Evolutionary conservation across 2,329 filamentous ascomycete species (phyloP), one percentile per base, ranked within the genome.

Genomic region (Aspergillus brunneoviolaceus): DNA sequence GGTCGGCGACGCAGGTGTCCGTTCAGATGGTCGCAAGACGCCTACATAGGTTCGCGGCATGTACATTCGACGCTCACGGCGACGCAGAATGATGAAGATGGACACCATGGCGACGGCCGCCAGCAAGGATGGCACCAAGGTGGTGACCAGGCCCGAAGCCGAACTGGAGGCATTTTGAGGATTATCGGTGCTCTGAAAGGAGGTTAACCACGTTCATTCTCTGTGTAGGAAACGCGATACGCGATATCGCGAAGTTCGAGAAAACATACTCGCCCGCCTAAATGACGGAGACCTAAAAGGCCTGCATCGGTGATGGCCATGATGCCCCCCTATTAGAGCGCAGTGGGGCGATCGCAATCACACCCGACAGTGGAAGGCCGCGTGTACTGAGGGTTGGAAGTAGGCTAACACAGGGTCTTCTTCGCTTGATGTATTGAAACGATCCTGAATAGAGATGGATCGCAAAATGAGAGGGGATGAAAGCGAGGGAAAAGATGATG

Each of bases 1-100:
- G 27, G 73, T 80, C 3, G 88, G 85, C 0, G 89, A 79, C 2
- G 79, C 71, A 23, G 86, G 86, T 12, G 84, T 85, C 35, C 87
- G 85, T 62, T 87, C 80, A 68, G 76, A 71, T 42, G 81, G 74
- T 14, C 81, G 79, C 62, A 88, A 70, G 16, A 80, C 76, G 2
- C 82, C 81, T 45, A 85, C 73, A 65, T 84, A 85, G 23, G 83
- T 84, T 73, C 83, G 76, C 11, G 83, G 83, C 59, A 82, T 80
- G 72, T 85, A 85, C 66, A 78, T 80, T 59, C 83, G 76, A 56
- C 74, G 78, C 54, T 84, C 74, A 3, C 72, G 79, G 58, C 73
- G 75, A 60, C 83, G 81, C 61, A 85, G 70, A 52, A 84, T 69
- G 49, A 84, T 65, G 70, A 85, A 85, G 48, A 77, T 55, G n/a